phyloP scores from a whole-genome alignment of 495 filamentous ascomycete species.

The Penicillium canariense region DNA sequence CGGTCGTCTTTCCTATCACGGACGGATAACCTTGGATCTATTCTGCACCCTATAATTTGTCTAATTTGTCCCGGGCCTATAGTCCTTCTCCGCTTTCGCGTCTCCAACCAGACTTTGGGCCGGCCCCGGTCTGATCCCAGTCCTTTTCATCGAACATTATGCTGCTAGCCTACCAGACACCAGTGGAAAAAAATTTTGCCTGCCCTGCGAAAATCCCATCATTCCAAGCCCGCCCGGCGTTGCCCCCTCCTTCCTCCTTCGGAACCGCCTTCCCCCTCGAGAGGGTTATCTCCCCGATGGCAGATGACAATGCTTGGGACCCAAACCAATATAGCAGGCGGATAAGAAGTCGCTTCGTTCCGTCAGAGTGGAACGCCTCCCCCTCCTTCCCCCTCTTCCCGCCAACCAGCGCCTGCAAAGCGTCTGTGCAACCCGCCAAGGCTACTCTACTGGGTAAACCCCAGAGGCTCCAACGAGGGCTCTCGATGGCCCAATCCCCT shows the following conservation, averaged over 20 bases:
- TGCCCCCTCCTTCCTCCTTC: background rate
- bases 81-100: no score
- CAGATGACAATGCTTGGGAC: background rate
- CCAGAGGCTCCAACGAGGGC: slow-evolving; percentile 20
- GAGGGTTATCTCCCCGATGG: slow-evolving; percentile 12
- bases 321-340: slow-evolving; percentile 9
- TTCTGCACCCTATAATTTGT: background rate
- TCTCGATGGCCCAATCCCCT: slow-evolving; percentile 12
- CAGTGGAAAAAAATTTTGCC: background rate
- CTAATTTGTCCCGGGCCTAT: background rate
- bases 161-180: background rate
- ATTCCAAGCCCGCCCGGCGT: background rate
- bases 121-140: background rate
- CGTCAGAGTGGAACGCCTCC: slow-evolving; percentile 14
- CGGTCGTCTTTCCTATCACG: slow-evolving; percentile 1
- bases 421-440: slow-evolving; percentile 7
- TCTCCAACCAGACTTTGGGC: background rate
- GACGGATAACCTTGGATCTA: slow-evolving; percentile 2
- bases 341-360: slow-evolving; percentile 12
- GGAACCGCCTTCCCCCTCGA: background rate
- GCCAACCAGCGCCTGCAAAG: slow-evolving; percentile 10
- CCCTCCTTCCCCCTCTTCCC: background rate
- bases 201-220: background rate
- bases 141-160: no score
- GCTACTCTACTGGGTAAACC: background rate